Evolutionary conservation across 345 rosid species (phyloP).

Genomic region (Rhodomyrtus tomentosa): DNA sequence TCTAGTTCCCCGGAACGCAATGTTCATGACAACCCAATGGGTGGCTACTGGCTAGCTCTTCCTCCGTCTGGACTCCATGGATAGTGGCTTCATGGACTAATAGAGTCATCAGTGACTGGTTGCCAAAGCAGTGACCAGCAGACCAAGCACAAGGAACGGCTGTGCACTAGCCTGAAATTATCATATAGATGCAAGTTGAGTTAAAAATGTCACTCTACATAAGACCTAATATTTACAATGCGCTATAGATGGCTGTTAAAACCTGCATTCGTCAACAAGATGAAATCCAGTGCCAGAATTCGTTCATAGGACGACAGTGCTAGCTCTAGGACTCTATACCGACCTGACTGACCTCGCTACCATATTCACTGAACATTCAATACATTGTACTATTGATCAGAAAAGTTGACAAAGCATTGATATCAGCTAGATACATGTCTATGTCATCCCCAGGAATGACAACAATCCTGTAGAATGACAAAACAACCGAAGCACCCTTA

Average conservation of each 20-base stretch:
- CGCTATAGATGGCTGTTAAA: neutral
- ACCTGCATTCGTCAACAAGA: neutral
- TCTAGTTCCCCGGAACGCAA: neutral
- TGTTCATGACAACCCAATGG: neutral
- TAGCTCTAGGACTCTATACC: neutral
- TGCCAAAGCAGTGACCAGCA: constrained; percentile 88
- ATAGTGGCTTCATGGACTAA: neutral
- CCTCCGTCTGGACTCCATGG: neutral
- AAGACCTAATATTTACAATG: neutral
- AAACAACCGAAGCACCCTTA: neutral
- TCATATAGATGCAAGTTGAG: neutral
- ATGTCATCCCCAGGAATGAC: neutral
- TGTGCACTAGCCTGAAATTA: constrained; percentile 85
- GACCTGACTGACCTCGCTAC: neutral
- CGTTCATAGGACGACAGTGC: neutral
- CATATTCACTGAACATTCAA: neutral
- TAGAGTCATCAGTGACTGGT: constrained; percentile 43
- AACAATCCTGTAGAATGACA: neutral
- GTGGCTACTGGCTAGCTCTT: neutral
- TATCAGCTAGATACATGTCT: neutral
- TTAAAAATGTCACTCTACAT: neutral
- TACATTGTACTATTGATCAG: neutral
- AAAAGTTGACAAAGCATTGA: neutral
- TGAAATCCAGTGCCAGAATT: neutral
- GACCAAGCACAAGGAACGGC: constrained; percentile 86